Conservation (phyloP, 768 basidiomycete genomes). For the Tylopilus sp. region DNA sequence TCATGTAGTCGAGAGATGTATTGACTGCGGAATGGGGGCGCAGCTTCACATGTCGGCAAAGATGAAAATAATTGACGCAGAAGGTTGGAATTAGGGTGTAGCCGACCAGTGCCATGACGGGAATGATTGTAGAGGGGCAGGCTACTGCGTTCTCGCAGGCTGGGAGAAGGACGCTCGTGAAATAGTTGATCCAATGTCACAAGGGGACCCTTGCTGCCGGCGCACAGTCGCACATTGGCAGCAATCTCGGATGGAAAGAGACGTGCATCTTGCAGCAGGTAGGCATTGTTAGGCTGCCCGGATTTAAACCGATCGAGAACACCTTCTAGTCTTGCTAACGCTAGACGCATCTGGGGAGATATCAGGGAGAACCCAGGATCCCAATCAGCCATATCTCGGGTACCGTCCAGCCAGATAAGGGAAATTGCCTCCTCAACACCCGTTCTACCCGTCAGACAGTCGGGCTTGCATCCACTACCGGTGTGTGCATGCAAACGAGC, state of each 20-base stretch:
- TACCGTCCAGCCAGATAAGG: not conserved
- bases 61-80: not conserved
- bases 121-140: not conserved
- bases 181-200: not conserved
- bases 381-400: not conserved
- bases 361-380: no score
- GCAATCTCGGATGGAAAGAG: not conserved
- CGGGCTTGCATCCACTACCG: not conserved
- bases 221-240: no score
- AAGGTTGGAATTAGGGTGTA: not conserved
- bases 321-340: not conserved
- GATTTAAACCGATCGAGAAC: no score
- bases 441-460: not conserved
- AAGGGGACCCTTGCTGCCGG: no score
- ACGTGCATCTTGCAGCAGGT: not conserved
- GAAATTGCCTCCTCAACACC: not conserved
- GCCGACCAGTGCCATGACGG: no score
- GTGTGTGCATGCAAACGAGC: not conserved
- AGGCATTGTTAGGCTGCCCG: no score
- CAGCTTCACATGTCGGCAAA: not conserved
- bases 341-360: not conserved
- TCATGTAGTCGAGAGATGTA: not conserved
- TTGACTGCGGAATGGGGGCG: not conserved
- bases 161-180: not conserved
- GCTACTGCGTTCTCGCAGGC: not conserved